phyloP scores from a whole-genome alignment of 2,329 filamentous ascomycete genomes.

The Neocatenulostroma microsporum region DNA sequence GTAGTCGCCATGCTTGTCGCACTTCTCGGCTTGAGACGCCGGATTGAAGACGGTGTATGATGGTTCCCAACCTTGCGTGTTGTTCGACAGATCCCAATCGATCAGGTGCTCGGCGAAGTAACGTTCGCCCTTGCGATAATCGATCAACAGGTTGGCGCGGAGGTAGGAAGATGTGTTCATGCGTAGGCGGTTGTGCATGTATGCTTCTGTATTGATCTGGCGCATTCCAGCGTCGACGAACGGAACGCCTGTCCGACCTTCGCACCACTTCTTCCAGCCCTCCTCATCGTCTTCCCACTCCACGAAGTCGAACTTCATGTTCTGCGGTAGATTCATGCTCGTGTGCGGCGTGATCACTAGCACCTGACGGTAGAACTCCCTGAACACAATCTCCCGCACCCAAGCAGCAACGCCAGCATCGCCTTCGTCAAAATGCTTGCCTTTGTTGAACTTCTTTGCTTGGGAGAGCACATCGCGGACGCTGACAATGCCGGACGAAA shows the following conservation, averaged over 20 bases:
- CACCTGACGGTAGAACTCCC: slow-evolving; percentile 84
- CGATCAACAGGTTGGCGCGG: slow-evolving; percentile 69
- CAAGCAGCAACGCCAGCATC: slow-evolving; percentile 60
- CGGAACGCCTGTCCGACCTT: slow-evolving; percentile 69
- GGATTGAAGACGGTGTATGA: slow-evolving; percentile 92
- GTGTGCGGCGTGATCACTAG: slow-evolving; percentile 78
- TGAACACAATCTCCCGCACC: slow-evolving; percentile 79
- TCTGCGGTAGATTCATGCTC: slow-evolving; percentile 71
- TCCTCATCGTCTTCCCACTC: slow-evolving; percentile 68
- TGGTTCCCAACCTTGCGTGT: slow-evolving; percentile 71
- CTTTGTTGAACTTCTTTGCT: slow-evolving; percentile 56
- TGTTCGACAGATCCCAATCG: slow-evolving; percentile 72
- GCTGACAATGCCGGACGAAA: slow-evolving; percentile 61
- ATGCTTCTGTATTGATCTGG: slow-evolving; percentile 59
- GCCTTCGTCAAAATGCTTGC: slow-evolving; percentile 57
- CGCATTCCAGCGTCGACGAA: slow-evolving; percentile 84
- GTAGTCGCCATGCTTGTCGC: slow-evolving; percentile 69
- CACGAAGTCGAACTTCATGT: slow-evolving; percentile 76
- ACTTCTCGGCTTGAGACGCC: slow-evolving; percentile 74
- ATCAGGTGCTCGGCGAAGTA: slow-evolving; percentile 77
- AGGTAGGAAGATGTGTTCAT: slow-evolving; percentile 81
- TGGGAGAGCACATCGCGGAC: slow-evolving; percentile 58
- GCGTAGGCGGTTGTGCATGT: slow-evolving; percentile 78
- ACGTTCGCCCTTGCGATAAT: slow-evolving; percentile 74
- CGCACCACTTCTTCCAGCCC: slow-evolving; percentile 65